phyloP scores from a whole-genome alignment of 2,329 filamentous ascomycete genomes.

The Pseudogymnoascus destructans region DNA sequence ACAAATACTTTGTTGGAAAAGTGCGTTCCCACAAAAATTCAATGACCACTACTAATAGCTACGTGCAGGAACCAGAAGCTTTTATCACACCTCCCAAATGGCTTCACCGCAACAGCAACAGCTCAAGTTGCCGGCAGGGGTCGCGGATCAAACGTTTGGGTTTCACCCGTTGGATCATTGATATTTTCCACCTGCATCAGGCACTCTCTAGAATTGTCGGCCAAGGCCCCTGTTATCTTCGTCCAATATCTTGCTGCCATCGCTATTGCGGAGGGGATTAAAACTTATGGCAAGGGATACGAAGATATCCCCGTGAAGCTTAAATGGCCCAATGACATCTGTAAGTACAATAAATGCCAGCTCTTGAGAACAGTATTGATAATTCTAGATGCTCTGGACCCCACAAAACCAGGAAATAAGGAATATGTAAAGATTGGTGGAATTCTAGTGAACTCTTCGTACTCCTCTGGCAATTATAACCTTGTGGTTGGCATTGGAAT shows the following conservation, averaged over 20 bases:
- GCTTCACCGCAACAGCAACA: constrained; percentile 80
- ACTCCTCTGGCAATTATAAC: constrained; percentile 63
- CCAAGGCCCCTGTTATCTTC: constrained; percentile 72
- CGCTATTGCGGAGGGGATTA: constrained; percentile 72
- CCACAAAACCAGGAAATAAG: constrained; percentile 34
- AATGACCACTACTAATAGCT: constrained; percentile 12
- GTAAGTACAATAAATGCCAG: constrained; percentile 30
- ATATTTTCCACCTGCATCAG: constrained; percentile 83
- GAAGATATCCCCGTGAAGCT: constrained; percentile 64
- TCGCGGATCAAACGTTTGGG: constrained; percentile 86
- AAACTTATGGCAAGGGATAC: constrained; percentile 66
- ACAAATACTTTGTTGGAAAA: constrained; percentile 91
- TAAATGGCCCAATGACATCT: constrained; percentile 98
- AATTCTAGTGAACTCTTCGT: constrained; percentile 81
- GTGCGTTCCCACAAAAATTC: constrained; percentile 30
- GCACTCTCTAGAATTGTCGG: constrained; percentile 61
- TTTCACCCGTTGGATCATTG: constrained; percentile 73
- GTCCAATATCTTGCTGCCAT: constrained; percentile 87
- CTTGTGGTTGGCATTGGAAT: constrained; percentile 77
- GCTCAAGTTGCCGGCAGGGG: constrained; percentile 81
- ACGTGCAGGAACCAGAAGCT: constrained; percentile 56
- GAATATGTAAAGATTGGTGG: constrained; percentile 82
- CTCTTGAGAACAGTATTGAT: not conserved
- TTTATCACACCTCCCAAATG: constrained; percentile 61
- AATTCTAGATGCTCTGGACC: constrained; percentile 50